Base-by-base conservation (phyloP, 768 basidiomycete genomes). In the Pisolithus albus region DNA sequence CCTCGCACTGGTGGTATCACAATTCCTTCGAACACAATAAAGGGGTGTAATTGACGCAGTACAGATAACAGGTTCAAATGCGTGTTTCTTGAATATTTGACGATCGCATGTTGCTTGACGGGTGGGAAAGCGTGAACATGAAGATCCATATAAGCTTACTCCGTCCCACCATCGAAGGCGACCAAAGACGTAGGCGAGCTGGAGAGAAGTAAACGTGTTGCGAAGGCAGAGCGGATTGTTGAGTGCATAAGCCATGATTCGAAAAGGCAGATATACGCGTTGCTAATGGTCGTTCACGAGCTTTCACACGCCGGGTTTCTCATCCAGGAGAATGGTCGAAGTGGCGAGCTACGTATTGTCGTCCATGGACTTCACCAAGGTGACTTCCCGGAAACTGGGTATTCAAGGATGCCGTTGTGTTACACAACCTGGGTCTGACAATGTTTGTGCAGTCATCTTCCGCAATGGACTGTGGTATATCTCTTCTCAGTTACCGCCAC, bases 241-340 rank as follows among this genome's bases (percentile, higher is more conserved):
- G 15, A 6, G 36, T 6, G 5, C 38, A 40, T 45, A 21, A 50
- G 13, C 34, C 13, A 30, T 15, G 34, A 34, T 5, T 13, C 15
- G 15, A 13, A 13, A 34, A 13, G 34, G 11, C 5, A 3, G 10
- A 34, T 13, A 34, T 15, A 15, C 13, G 34, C 15, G 5, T 15
- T 54, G 85, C 90, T 86, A 55, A 86, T 86, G 47, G 90, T 90
- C 51, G 86, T 95, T 38, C 92, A 68, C 28, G 91, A 66, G 91
- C 86, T 60, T 94, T 94, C 19, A 95, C 68, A 0, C 70, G 69
- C 1, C 92, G 91, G 0, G 79, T 82, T 1, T 53, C 56, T 90
- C 86, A 60, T 93, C 82, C 8, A 94, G 59, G 3, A 93, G 76
- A 38, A 92, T 64, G 0, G 88, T 94, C 0, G 83, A 83, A 0